Conservation (phyloP, 352 stramenopile genomes). For the Phytophthora parvispora region DNA sequence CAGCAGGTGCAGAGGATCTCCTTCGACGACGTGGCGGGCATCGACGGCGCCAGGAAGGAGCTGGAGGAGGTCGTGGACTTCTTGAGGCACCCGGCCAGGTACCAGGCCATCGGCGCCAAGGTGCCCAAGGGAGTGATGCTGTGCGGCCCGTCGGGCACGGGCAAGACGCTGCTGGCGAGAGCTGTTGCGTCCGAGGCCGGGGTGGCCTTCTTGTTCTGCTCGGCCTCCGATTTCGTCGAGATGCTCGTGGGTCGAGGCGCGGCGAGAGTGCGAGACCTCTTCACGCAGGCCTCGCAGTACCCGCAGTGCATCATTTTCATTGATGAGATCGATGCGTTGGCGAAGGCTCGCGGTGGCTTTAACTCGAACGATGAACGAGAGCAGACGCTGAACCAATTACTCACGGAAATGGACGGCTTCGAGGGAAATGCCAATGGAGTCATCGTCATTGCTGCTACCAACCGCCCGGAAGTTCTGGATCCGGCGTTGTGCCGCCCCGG, state of each 20-base stretch:
- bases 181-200: conserved; percentile 95
- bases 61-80: conserved; percentile 97
- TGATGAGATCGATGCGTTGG: conserved; percentile 97
- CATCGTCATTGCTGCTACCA: conserved; percentile 98
- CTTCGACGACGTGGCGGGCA: conserved; percentile 96
- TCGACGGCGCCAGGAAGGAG: conserved; percentile 95
- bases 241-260: conserved; percentile 97
- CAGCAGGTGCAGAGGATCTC: conserved; percentile 59
- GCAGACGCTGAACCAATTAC: conserved; percentile 96
- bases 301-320: conserved; percentile 98
- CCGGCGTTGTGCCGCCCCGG: conserved; percentile 96
- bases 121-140: conserved; percentile 96
- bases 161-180: conserved; percentile 96
- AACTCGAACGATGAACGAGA: conserved; percentile 97
- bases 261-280: conserved; percentile 95
- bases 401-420: conserved; percentile 93
- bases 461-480: conserved; percentile 97
- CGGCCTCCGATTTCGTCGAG: conserved; percentile 98
- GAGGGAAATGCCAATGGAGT: conserved; percentile 93
- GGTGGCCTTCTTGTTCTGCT: conserved; percentile 97
- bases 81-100: conserved; percentile 92
- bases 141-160: conserved; percentile 94
- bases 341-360: conserved; percentile 85
- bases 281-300: conserved; percentile 95
- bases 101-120: conserved; percentile 94